Evolutionary conservation across 805 yeast species (phyloP), one percentile per base, ranked within the genome.

Genomic region (Yarrowia phangngaensis): DNA sequence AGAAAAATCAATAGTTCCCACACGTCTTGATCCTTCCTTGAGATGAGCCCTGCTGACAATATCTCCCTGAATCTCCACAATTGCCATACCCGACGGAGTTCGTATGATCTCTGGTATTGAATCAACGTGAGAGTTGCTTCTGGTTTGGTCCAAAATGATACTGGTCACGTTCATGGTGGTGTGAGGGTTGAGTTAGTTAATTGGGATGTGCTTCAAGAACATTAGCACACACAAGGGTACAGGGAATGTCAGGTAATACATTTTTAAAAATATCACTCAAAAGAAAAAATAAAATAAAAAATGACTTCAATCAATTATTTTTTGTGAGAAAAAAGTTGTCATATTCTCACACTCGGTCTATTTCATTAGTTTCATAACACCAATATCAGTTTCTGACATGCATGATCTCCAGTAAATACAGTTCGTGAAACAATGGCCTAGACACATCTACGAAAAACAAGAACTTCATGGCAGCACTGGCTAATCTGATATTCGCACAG

Each of bases 1-100:
- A 5, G 20, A 13, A 7, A 31, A 31, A 15, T 32, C 50, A 14
- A 45, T 23, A 8, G 32, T 26, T 17, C 40, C 40, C 6, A 33
- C 32, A 40, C 31, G 31, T 33, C 50, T 26, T 11, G 38, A 24
- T 32, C 40, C 50, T 19, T 45, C 50, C 14, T n/a, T 4, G 8
- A 32, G 9, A 17, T 30, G 30, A 7, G 31, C 15, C 6, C 24
- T 23, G 14, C 34, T 41, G 28, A 29, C 35, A 15, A 45, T 26
- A 9, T 32, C 50, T 9, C 50, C 50, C 41, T 45, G 50, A 24
- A 45, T 45, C 24, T 45, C 50, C 14, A 45, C 50, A 23, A 45
- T 32, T 12, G 40, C 40, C 38, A 45, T 31, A 5, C 50, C 50
- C 8, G 50, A 45, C 0, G 50, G 50, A 12, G 50, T 45, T 15